Percentiles rank a stretch among this genome's conserved stretches.
Evolutionary conservation across 352 stramenopile genomes (phyloP).

Genomic region (Pythium brachiatum): DNA sequence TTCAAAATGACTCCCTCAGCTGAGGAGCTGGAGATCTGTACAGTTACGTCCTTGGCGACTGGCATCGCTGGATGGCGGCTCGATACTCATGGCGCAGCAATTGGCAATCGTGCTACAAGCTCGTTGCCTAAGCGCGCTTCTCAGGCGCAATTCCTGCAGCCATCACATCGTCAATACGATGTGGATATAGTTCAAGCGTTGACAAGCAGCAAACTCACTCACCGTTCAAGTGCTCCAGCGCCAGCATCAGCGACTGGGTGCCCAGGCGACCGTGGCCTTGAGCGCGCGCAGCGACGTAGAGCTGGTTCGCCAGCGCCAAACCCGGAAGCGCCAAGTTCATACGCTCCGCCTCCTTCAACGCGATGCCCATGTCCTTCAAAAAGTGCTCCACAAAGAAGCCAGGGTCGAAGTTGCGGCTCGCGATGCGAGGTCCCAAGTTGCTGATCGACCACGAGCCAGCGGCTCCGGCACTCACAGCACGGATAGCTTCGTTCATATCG

Average conservation of each 20-base stretch:
- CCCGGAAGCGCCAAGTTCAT: conserved; percentile 89
- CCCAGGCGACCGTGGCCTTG: conserved; percentile 78
- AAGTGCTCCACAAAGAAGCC: conserved; percentile 93
- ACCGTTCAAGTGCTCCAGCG: conserved; percentile 87
- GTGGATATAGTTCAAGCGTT: not conserved
- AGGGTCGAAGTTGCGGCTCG: conserved; percentile 87
- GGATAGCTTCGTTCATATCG: conserved; percentile 86
- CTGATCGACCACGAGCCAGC: conserved; percentile 88
- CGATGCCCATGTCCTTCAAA: conserved; percentile 90
- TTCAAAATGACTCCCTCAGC: conserved; percentile 20
- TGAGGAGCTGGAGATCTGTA: conserved; percentile 9
- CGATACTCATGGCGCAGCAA: too few relatives aligned
- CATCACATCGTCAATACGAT: conserved; percentile 4
- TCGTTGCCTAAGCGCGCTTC: not conserved
- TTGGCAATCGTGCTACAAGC: too few relatives aligned
- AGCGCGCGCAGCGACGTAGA: conserved; percentile 82
- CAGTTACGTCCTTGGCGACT: too few relatives aligned
- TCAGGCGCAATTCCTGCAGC: conserved; percentile 9
- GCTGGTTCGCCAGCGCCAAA: conserved; percentile 79
- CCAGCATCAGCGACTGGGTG: conserved; percentile 85
- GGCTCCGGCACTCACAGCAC: conserved; percentile 76
- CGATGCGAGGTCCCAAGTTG: conserved; percentile 89
- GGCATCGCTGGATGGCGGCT: too few relatives aligned
- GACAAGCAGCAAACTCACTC: not conserved
- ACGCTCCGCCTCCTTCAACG: conserved; percentile 78